Evolutionary conservation across 305 asterid species (phyloP), one percentile per base, ranked within the genome.

Genomic region (Solanum hybrid): DNA sequence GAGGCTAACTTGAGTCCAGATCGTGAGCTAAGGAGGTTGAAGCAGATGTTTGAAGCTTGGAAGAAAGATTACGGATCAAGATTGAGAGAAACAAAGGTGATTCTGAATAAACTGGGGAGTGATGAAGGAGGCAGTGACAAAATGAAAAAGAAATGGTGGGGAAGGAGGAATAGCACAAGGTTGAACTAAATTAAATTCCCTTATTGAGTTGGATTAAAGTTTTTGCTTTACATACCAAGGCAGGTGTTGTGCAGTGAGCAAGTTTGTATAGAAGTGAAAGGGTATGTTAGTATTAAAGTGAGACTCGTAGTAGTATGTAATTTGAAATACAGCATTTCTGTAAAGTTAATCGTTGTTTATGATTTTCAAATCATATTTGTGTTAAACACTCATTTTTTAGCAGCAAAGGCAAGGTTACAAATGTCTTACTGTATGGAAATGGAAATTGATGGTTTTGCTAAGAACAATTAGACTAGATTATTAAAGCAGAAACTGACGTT

Each of bases 11-110:
- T 97, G 94, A 97, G 95, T 75, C 98, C 99, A 2, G 98, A 96
- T 77, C 94, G 92, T 3, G 99, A 97, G 93, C 97, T 97, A 24
- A 90, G 95, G 61, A 94, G 97, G 91, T 93, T 97, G 93, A 97
- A 96, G 92, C 97, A 95, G 89, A 94, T 96, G 97, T 97, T 97
- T 39, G 99, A 97, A 89, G 93, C 95, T 26, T 97, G 99, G 99
- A 97, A 97, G 94, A 97, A 96, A 86, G 99, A 97, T 89, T 97
- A 97, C 13, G 97, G 97, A 26, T 83, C 97, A 11, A 93, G 99
- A 88, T 87, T 97, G 92, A 94, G 98, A 92, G 99, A 97, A 89
- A 97, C 99, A 6, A 97, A 97, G 94, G 96, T 95, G 91, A 94
- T 97, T 71, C 93, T 97, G 51, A 90, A 95, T 90, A 96, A 96